Evolutionary conservation across 108 stramenopile genomes (phyloP).

Genomic region (Cyclotella kingstonii): DNA sequence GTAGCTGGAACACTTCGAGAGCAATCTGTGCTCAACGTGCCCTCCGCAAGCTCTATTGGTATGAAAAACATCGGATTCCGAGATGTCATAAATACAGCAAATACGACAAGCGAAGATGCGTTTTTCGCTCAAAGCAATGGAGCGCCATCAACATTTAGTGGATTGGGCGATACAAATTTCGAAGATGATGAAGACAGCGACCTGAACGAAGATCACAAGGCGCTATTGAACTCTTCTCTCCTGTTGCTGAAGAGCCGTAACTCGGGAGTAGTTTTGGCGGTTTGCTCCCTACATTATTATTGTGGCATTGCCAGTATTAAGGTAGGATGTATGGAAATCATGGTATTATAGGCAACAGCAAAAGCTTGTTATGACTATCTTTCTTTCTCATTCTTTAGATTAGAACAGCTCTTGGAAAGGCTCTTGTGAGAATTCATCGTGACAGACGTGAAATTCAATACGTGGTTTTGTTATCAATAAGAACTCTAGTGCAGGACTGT

Average conservation of each 20-base stretch:
- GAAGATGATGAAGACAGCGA: constrained; percentile 71
- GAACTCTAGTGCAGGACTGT: constrained; percentile 83
- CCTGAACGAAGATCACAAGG: constrained; percentile 90
- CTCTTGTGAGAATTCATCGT: constrained; percentile 94
- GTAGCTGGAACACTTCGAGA: constrained; percentile 38
- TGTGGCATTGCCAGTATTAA: constrained; percentile 86
- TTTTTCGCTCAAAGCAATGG: constrained; percentile 2
- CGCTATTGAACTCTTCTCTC: constrained; percentile 78
- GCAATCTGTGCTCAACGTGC: constrained; percentile 18
- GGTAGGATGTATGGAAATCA: constrained; percentile 23
- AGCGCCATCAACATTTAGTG: background rate
- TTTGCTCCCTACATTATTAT: constrained; percentile 91
- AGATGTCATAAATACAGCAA: constrained; percentile 28
- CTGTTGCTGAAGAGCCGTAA: constrained; percentile 94
- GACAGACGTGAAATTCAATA: constrained; percentile 96
- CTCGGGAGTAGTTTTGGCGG: constrained; percentile 93
- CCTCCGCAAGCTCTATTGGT: background rate
- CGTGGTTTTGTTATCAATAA: constrained; percentile 91
- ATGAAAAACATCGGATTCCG: constrained; percentile 18
- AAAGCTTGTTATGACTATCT: too few species aligned
- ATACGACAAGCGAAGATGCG: background rate
- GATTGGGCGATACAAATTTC: constrained; percentile 2
- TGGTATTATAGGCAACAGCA: too few species aligned
- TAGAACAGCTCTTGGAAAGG: constrained; percentile 84
- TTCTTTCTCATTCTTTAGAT: constrained; percentile 10